Conservation (phyloP, 139 green algal genomes). For the Mesostigma viride region DNA sequence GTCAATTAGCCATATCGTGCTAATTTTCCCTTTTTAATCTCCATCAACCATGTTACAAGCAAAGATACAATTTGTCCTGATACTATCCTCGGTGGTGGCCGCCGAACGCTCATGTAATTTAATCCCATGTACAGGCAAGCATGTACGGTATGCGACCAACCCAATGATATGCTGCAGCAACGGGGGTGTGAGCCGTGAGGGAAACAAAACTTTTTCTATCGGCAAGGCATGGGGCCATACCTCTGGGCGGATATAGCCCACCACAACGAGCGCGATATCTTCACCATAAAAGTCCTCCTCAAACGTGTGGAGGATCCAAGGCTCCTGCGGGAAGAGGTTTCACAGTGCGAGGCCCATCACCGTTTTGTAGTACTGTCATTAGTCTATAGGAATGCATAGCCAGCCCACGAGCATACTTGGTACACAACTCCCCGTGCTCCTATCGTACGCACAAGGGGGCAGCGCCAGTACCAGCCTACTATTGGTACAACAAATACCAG, state of each 20-base stretch:
- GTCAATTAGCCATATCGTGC: too few species aligned
- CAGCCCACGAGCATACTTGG: too few species aligned
- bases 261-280: slow-evolving; percentile 50
- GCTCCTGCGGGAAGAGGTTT: slow-evolving; percentile 30
- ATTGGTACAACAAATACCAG: too few species aligned
- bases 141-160: background rate
- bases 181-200: background rate
- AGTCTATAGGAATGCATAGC: too few species aligned
- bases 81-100: background rate
- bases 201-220: background rate
- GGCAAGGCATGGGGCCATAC: background rate
- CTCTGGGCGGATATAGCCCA: slow-evolving; percentile 80
- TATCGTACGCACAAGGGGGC: too few species aligned
- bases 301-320: slow-evolving; percentile 58
- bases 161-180: background rate
- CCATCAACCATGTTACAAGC: background rate
- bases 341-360: too few species aligned
- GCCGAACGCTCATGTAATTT: background rate
- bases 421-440: too few species aligned
- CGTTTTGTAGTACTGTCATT: too few species aligned
- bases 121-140: background rate
- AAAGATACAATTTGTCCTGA: background rate
- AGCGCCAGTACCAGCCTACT: too few species aligned
- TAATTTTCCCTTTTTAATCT: too few species aligned
- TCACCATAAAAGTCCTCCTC: slow-evolving; percentile 66